These are phyloP conservation scores for Leucoagaricus sp. DNA, from an alignment of 1,284 basidiomycete species.

Conservation along the genomic window DNA sequence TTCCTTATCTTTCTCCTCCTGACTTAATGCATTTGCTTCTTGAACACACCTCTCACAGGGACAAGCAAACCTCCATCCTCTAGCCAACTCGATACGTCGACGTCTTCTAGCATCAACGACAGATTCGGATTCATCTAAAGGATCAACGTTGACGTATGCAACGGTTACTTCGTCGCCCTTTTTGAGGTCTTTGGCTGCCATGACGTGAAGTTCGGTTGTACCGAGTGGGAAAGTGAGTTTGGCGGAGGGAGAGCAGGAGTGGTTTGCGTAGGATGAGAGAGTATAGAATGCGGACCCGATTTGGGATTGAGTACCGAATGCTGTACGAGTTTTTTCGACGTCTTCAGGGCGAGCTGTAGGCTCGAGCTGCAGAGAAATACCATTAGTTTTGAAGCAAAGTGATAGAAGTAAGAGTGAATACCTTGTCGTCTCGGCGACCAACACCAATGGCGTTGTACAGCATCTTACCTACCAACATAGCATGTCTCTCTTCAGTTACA, in stretches of 20 bases:
- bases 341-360: conserved; percentile 60
- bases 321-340: conserved; percentile 70
- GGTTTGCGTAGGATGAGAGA: conserved; percentile 74
- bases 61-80: conserved; percentile 80
- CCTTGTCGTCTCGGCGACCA: conserved; percentile 71
- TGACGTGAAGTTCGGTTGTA: conserved; percentile 63
- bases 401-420: conserved; percentile 28
- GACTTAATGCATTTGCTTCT: conserved; percentile 44
- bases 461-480: conserved; percentile 68
- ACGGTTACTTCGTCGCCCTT: conserved; percentile 75
- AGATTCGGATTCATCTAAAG: conserved; percentile 53
- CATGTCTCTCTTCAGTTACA: conserved; percentile 62
- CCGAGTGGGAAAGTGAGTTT: conserved; percentile 62
- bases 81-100: conserved; percentile 70
- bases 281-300: conserved; percentile 73
- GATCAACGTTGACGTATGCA: conserved; percentile 72
- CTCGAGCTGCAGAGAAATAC: conserved; percentile 41
- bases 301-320: conserved; percentile 71
- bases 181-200: conserved; percentile 64
- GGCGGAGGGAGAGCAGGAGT: conserved; percentile 71
- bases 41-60: conserved; percentile 60
- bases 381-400: neutral
- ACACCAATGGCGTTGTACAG: conserved; percentile 76
- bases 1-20: conserved; percentile 44
- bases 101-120: conserved; percentile 56